Percentiles rank a stretch among this genome's conserved stretches.
phyloP scores from a whole-genome alignment of 192 early-diverging fungal species.

The Fimicolochytrium jonesii region DNA sequence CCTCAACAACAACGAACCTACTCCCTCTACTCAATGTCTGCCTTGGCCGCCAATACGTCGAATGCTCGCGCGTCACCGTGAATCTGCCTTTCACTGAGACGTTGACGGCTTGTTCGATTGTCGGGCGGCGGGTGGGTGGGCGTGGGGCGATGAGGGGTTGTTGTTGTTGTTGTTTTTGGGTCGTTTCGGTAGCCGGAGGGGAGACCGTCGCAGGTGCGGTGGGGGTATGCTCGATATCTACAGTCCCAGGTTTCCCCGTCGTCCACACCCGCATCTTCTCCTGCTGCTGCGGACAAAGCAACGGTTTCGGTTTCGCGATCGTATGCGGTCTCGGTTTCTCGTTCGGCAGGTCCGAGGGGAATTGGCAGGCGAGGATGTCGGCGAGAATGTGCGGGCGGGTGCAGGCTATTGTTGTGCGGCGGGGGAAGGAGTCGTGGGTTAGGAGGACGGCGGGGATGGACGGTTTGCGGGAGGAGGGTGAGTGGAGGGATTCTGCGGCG shows the following conservation, averaged over 20 bases:
- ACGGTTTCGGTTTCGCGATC: not conserved
- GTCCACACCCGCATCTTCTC: not conserved
- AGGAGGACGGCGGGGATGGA: no score
- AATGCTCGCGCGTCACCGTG: constrained; percentile 9
- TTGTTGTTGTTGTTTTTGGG: no score
- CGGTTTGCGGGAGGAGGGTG: no score
- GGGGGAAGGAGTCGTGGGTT: no score
- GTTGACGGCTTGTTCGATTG: not conserved
- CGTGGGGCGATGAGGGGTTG: no score
- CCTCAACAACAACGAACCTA: constrained; percentile 1
- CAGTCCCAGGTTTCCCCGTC: not conserved
- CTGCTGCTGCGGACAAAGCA: not conserved
- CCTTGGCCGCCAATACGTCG: constrained; percentile 8
- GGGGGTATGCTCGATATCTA: not conserved
- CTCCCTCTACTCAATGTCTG: not conserved
- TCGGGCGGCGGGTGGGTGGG: no score
- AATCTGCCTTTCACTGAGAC: not conserved
- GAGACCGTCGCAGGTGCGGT: not conserved
- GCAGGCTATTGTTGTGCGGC: not conserved
- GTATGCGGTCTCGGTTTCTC: not conserved
- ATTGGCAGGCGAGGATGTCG: not conserved
- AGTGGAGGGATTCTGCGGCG: no score
- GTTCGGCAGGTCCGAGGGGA: not conserved
- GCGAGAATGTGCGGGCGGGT: not conserved
- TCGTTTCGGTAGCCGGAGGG: no score